Conservation (phyloP, 2,329 filamentous ascomycete genomes). For the Diaporthe citriasiana region DNA sequence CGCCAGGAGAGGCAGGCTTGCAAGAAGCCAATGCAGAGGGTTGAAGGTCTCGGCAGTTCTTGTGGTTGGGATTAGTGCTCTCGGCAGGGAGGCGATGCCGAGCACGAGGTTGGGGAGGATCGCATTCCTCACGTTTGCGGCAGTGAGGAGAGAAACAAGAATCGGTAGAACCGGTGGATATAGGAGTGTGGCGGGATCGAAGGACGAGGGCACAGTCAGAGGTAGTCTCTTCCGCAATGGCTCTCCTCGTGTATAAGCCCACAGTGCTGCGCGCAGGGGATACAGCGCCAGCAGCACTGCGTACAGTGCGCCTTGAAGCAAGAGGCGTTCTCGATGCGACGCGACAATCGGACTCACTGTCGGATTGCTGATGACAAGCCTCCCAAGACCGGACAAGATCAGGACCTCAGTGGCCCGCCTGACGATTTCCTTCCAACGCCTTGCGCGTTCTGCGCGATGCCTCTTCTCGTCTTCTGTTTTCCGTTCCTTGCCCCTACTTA, state of each 20-base stretch:
- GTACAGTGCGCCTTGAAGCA: conserved; percentile 53
- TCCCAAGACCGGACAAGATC: conserved; percentile 64
- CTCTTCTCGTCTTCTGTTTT: conserved; percentile 38
- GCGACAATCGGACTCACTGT: conserved; percentile 61
- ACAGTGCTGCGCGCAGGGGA: conserved; percentile 69
- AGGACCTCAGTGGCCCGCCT: conserved; percentile 67
- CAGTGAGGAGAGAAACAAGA: conserved; percentile 81
- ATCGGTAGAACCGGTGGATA: conserved; percentile 86
- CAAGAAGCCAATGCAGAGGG: conserved; percentile 83
- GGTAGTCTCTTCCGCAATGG: conserved; percentile 49
- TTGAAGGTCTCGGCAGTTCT: conserved; percentile 71
- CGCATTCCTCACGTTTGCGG: conserved; percentile 70
- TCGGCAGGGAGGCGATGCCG: conserved; percentile 82
- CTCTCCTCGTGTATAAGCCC: conserved; percentile 59
- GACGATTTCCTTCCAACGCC: conserved; percentile 64
- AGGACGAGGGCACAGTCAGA: conserved; percentile 76
- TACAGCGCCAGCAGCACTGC: conserved; percentile 65
- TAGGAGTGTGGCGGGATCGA: conserved; percentile 91
- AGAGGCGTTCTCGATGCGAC: conserved; percentile 64
- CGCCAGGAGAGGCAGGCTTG: conserved; percentile 76
- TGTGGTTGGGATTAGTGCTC: conserved; percentile 77
- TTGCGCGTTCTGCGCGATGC: conserved; percentile 51
- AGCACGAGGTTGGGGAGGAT: conserved; percentile 87
- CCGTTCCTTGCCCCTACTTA: conserved; percentile 43
- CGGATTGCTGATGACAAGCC: conserved; percentile 62